A percentile compares a stretch with the other conserved stretches of the same genome.
Conservation (phyloP, 2,329 filamentous ascomycete genomes). For the Xylariaceae sp. region DNA sequence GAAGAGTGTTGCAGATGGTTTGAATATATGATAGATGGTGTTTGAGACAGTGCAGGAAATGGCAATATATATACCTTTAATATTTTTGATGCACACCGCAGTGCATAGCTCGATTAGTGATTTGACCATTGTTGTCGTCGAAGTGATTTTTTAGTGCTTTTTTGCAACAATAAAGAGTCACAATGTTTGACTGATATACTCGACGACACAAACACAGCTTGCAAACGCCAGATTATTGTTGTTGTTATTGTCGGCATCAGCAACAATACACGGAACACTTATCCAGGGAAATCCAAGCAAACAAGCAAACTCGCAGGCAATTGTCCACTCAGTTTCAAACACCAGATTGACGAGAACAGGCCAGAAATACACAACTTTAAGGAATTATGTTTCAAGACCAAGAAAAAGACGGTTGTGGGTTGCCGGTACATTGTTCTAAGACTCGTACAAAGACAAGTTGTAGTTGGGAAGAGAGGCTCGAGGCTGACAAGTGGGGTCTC, state of each 20-base stretch:
- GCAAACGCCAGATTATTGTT: not conserved
- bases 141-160: no score
- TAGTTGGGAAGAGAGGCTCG: conserved; percentile 24
- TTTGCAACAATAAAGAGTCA: no score
- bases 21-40: not conserved
- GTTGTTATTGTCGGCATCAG: not conserved
- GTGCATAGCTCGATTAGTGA: conserved; percentile 57
- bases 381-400: conserved; percentile 7
- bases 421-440: conserved; percentile 28
- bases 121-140: conserved; percentile 43
- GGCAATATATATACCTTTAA: conserved; percentile 39
- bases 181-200: no score
- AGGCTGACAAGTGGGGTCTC: conserved; percentile 29
- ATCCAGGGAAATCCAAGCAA: conserved; percentile 27
- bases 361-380: not conserved
- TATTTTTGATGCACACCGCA: conserved; percentile 55
- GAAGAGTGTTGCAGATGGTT: not conserved
- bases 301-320: conserved; percentile 1
- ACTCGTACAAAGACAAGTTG: conserved; percentile 19
- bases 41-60: not conserved
- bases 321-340: not conserved
- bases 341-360: not conserved
- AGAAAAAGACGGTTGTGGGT: conserved; percentile 13
- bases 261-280: conserved; percentile 8
- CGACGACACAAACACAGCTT: no score